Evolutionary conservation across 2,329 filamentous ascomycete species (phyloP).

Genomic region (Aspergillus tubingensis): DNA sequence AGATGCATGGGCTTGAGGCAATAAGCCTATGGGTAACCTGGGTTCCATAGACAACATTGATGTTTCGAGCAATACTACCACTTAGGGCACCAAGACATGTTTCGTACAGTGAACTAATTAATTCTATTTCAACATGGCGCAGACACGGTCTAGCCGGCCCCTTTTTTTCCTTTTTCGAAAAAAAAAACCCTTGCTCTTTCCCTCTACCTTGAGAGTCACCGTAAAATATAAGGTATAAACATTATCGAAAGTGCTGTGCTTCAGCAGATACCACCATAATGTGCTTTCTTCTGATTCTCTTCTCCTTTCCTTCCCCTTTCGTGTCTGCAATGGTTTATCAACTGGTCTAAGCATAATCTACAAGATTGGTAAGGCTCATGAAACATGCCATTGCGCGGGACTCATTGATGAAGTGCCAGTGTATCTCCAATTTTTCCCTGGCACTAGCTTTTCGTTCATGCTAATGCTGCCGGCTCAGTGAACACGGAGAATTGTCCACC

Average conservation of each 20-base stretch:
- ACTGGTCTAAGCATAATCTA: neutral
- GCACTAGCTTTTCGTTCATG: neutral
- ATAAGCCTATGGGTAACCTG: neutral
- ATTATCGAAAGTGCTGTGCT: no score
- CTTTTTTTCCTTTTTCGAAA: neutral
- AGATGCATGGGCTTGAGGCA: neutral
- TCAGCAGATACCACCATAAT: no score
- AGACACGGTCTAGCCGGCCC: neutral
- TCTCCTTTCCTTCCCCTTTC: neutral
- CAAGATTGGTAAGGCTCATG: neutral
- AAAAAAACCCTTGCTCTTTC: neutral
- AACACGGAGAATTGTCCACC: constrained; percentile 72
- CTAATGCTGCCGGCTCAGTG: constrained; percentile 33
- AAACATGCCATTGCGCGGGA: neutral
- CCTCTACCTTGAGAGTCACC: neutral
- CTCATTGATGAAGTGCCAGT: neutral
- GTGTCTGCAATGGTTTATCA: neutral
- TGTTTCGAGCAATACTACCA: neutral
- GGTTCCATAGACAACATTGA: neutral
- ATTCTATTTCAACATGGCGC: neutral
- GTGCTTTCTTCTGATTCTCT: neutral
- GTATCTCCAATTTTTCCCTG: neutral
- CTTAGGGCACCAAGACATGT: neutral
- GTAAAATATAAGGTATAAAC: no score
- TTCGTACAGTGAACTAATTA: neutral